Evolutionary conservation across 352 stramenopile genomes (phyloP).

Genomic region (Globisporangium camurandrum): DNA sequence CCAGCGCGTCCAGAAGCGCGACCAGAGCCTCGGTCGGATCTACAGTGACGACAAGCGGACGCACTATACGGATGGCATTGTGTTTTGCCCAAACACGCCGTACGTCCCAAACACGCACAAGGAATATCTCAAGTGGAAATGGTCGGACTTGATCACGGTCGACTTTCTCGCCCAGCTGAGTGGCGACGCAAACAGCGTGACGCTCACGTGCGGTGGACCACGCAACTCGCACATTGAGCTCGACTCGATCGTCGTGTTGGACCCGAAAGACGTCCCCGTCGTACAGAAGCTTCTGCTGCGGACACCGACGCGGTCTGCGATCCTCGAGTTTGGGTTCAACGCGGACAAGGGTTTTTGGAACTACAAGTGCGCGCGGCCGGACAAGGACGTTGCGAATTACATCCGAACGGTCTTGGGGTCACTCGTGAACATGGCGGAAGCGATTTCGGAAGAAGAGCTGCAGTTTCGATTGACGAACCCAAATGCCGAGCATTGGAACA

Average conservation of each 20-base stretch:
- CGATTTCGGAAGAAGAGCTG: conserved; percentile 87
- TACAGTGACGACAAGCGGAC: conserved; percentile 79
- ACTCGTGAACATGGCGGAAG: conserved; percentile 88
- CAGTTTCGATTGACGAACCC: conserved; percentile 78
- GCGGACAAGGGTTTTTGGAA: conserved; percentile 85
- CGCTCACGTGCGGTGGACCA: conserved; percentile 64
- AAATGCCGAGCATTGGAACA: conserved; percentile 72
- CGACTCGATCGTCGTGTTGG: conserved; percentile 72
- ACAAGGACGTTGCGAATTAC: conserved; percentile 88
- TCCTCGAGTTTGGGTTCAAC: conserved; percentile 86
- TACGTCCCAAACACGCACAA: conserved; percentile 81
- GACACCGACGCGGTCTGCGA: conserved; percentile 46
- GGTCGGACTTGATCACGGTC: conserved; percentile 85
- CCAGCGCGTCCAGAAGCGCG: conserved; percentile 67
- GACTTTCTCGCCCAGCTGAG: conserved; percentile 71
- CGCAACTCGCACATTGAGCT: conserved; percentile 77
- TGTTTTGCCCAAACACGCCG: conserved; percentile 85
- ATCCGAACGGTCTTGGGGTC: conserved; percentile 86
- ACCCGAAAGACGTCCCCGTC: conserved; percentile 61
- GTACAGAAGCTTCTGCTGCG: conserved; percentile 63
- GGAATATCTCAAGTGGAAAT: conserved; percentile 92
- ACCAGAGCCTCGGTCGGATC: conserved; percentile 67
- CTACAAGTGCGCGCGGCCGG: conserved; percentile 81
- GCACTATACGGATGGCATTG: conserved; percentile 86
- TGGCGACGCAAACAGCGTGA: conserved; percentile 40